Conservation (phyloP, 768 basidiomycete genomes). For the Hysterangium stoloniferum region DNA sequence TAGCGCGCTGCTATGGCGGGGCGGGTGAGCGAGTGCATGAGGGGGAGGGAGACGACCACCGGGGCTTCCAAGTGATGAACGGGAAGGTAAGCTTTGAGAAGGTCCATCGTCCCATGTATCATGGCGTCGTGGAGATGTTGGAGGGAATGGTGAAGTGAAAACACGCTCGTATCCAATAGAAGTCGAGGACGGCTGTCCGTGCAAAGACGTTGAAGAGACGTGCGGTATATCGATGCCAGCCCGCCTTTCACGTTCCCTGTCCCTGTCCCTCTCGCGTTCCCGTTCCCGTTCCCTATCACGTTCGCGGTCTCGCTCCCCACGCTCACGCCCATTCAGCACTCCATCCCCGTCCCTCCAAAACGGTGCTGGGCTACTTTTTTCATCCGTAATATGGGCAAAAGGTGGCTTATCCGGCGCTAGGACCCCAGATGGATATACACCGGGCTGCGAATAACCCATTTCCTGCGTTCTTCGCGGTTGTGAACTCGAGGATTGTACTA, state of each 20-base stretch:
- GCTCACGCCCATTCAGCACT: not conserved
- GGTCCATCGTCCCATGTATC: constrained; percentile 7
- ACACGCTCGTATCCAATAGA: constrained; percentile 10
- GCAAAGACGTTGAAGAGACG: not conserved
- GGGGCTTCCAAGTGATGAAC: constrained; percentile 2
- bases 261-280: not conserved
- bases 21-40: not conserved
- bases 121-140: constrained; percentile 1
- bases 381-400: not conserved
- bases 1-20: not conserved
- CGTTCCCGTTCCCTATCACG: constrained; percentile 2
- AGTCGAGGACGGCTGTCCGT: not conserved
- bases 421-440: not conserved
- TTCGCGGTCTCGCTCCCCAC: not conserved
- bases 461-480: not conserved
- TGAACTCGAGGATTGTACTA: not conserved
- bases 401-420: not conserved
- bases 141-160: constrained; percentile 1
- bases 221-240: constrained; percentile 2
- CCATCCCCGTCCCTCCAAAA: constrained; percentile 10
- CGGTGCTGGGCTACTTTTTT: not conserved
- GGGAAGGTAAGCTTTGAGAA: not conserved
- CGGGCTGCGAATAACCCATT: not conserved
- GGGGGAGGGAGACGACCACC: constrained; percentile 1
- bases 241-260: constrained; percentile 4